Evolutionary conservation across 495 filamentous ascomycete species (phyloP).

Genomic region (Ascobolus immersus): DNA sequence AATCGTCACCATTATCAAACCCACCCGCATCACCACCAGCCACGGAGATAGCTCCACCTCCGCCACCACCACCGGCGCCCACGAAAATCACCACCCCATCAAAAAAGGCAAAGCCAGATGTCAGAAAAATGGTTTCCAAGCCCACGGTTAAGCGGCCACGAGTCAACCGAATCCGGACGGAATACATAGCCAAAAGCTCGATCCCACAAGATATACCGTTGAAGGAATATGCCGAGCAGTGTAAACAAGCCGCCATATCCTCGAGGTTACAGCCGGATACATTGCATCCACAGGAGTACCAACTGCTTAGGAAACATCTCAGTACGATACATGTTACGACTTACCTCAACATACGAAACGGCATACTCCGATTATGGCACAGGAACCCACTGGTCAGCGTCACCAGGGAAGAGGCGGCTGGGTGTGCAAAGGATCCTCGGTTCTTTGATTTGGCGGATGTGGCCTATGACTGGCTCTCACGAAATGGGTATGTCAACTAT

Average conservation of each 20-base stretch:
- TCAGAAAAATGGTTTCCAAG: too few species aligned
- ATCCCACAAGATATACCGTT: conserved; percentile 50
- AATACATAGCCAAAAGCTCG: conserved; percentile 47
- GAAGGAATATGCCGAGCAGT: conserved; percentile 62
- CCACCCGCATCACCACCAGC: too few species aligned
- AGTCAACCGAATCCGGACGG: too few species aligned
- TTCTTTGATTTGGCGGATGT: conserved; percentile 77
- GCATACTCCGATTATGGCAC: conserved; percentile 74
- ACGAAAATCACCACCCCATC: too few species aligned
- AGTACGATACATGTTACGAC: conserved; percentile 73
- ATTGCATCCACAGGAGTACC: conserved; percentile 65
- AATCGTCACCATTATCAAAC: too few species aligned
- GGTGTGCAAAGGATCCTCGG: conserved; percentile 71
- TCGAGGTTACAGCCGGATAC: conserved; percentile 76
- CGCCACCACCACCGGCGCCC: too few species aligned
- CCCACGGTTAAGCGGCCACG: too few species aligned
- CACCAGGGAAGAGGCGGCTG: conserved; percentile 64
- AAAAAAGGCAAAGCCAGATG: too few species aligned
- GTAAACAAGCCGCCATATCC: conserved; percentile 62
- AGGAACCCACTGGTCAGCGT: conserved; percentile 74
- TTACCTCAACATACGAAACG: conserved; percentile 94
- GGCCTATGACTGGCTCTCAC: conserved; percentile 75
- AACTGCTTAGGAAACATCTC: conserved; percentile 51
- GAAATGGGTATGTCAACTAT: conserved; percentile 89
- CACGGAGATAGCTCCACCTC: too few species aligned